Percentiles rank a stretch among this genome's conserved stretches.
phyloP scores from a whole-genome alignment of 192 early-diverging fungal genomes.

The Coemansia sp. region DNA sequence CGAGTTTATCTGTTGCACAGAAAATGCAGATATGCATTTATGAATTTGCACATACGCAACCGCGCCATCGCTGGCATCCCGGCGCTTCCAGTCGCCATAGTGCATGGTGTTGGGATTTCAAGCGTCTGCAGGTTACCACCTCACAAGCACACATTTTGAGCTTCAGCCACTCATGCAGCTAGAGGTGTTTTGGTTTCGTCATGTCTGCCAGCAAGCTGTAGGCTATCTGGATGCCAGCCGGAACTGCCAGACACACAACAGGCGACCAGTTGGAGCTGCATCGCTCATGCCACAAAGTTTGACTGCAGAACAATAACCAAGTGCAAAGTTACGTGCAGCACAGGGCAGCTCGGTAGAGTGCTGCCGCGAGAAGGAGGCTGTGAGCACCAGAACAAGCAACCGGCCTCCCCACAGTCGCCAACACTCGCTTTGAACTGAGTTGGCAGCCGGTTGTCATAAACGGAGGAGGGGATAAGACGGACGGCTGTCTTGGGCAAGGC shows the following conservation, averaged over 20 bases:
- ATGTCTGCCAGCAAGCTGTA: not conserved
- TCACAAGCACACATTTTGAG: not conserved
- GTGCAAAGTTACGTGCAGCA: not conserved
- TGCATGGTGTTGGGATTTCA: not conserved
- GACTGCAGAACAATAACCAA: not conserved
- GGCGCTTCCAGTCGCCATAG: not conserved
- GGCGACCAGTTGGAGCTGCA: slow-evolving; percentile 1
- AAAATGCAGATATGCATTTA: not conserved
- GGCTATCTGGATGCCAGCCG: not conserved
- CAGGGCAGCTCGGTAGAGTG: not conserved
- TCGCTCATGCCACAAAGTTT: not conserved
- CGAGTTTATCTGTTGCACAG: not conserved
- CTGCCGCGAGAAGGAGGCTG: not conserved
- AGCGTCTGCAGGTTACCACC: slow-evolving; percentile 2
- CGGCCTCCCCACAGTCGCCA: not conserved
- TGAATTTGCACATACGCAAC: slow-evolving; percentile 3
- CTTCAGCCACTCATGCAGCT: slow-evolving; percentile 14
- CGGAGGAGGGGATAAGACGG: not conserved
- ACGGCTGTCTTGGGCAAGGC: not conserved
- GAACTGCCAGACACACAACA: not conserved
- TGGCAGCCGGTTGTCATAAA: not conserved
- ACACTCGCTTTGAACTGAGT: not conserved
- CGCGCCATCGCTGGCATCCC: slow-evolving; percentile 11
- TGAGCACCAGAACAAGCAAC: not conserved
- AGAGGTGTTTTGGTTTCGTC: not conserved